Evolutionary conservation across 2,329 filamentous ascomycete genomes (phyloP).

Genomic region (Claviceps fusiformis): DNA sequence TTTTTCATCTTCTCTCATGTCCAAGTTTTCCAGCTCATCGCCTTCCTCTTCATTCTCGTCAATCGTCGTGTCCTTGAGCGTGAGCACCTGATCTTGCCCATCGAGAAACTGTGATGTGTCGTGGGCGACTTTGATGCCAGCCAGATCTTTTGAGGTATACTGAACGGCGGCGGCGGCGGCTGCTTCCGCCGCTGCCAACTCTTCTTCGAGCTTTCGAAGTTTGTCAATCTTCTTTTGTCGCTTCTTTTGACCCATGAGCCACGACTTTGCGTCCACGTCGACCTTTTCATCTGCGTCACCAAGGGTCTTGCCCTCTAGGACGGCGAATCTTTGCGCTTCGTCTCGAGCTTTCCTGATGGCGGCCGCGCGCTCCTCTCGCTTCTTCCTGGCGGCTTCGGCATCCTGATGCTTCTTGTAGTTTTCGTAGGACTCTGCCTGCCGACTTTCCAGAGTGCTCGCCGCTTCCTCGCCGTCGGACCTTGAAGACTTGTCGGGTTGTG

Average conservation of each 20-base stretch:
- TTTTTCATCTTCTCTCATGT: conserved; percentile 58
- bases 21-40: conserved; percentile 74
- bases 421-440: conserved; percentile 57
- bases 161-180: conserved; percentile 47
- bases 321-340: conserved; percentile 58
- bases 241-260: conserved; percentile 85
- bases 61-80: conserved; percentile 85
- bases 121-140: conserved; percentile 84
- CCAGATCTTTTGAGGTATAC: conserved; percentile 75
- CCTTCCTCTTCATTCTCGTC: conserved; percentile 73
- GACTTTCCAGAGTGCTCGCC: conserved; percentile 71
- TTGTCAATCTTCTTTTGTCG: conserved; percentile 82
- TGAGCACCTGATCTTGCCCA: conserved; percentile 76
- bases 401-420: conserved; percentile 56
- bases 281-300: conserved; percentile 58
- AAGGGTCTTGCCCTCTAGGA: conserved; percentile 70
- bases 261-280: conserved; percentile 66
- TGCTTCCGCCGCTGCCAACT: conserved; percentile 63
- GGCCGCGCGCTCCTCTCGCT: conserved; percentile 66
- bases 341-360: conserved; percentile 82
- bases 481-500: conserved; percentile 31
- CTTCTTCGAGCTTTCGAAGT: conserved; percentile 56
- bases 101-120: conserved; percentile 71
- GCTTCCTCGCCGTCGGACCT: conserved; percentile 49
- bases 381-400: conserved; percentile 63